Conservation (phyloP, 352 stramenopile species). For the Poterioochromonas sp. region DNA sequence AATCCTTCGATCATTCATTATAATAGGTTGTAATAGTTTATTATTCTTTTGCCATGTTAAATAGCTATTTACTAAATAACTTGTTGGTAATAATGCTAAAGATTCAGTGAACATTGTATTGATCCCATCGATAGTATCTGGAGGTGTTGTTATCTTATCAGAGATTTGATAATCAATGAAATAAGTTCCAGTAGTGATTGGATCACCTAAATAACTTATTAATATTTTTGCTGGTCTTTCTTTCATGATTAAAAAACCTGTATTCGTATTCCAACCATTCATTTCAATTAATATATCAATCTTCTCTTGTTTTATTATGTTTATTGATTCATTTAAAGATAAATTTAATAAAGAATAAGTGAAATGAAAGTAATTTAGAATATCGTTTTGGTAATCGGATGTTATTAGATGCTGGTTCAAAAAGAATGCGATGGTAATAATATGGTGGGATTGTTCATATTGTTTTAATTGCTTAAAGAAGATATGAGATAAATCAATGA, state of each 20-base stretch:
- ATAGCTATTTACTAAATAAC: background rate
- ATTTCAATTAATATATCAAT: background rate
- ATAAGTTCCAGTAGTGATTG: background rate
- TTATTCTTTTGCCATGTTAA: background rate
- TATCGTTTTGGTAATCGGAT: background rate
- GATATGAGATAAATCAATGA: too few species aligned
- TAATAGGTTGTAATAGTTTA: too few species aligned
- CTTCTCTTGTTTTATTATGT: background rate
- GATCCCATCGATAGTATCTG: background rate
- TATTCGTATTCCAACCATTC: background rate
- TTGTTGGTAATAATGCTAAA: background rate
- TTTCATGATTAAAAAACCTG: background rate
- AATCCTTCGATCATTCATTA: too few species aligned
- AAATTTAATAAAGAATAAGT: background rate
- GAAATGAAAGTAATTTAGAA: background rate
- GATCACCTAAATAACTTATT: background rate
- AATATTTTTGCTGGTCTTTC: background rate
- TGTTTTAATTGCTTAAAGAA: too few species aligned
- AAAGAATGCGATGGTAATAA: too few species aligned
- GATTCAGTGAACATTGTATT: background rate
- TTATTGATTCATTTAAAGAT: background rate
- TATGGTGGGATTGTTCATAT: too few species aligned
- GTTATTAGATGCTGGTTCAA: background rate
- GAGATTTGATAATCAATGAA: background rate
- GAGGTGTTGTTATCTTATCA: background rate